Base-by-base conservation (phyloP, 2,329 filamentous ascomycete species). In the Exutisphaerella laricina region DNA sequence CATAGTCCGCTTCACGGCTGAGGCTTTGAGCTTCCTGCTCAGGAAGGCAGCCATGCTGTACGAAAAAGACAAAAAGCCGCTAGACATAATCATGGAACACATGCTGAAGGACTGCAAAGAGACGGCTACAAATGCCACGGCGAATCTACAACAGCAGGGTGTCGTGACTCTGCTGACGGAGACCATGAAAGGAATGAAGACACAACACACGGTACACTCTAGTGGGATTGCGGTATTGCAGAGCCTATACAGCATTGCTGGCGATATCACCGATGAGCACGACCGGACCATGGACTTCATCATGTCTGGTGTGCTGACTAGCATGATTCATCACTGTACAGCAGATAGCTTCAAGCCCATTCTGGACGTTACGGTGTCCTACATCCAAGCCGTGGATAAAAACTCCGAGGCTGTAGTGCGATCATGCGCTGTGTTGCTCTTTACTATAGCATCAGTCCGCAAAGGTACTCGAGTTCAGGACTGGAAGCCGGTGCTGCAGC, bases 91-190 rank as follows among this genome's bases (percentile, higher is more conserved):
- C n/a, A 69, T 94, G 2, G 70, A 75, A 9, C 83, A 88, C 64
- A 80, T 84, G 1, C 77, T 86, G 37, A 67, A 78, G 8, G 87
- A 94, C 58, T 70, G 94, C 38, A 25, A 36, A 10, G 28, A 32
- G 4, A 63, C 73, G 37, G 70, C 67, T 25, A 71, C 74, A 9
- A 74, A 74, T 29, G 78, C 78, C 47, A 46, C 53, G 7, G 48
- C 55, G 10, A 52, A 58, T 33, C 73, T 88, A 10, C 95, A 95
- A 62, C 83, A 84, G 50, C 82, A 94, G 60, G 92, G 90, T 42
- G 66, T 96, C 33, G 96, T 95, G 87, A 85, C 80, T 13, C 82
- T 97, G 73, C 87, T 96, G 58, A 82, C 88, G 3, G 90, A 97
- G 64, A 82, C 89, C 6, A 75, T 81, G 40, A 79, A 79, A 54